Evolutionary conservation across 768 basidiomycete species (phyloP).

Genomic region (Mycena chlorophos): DNA sequence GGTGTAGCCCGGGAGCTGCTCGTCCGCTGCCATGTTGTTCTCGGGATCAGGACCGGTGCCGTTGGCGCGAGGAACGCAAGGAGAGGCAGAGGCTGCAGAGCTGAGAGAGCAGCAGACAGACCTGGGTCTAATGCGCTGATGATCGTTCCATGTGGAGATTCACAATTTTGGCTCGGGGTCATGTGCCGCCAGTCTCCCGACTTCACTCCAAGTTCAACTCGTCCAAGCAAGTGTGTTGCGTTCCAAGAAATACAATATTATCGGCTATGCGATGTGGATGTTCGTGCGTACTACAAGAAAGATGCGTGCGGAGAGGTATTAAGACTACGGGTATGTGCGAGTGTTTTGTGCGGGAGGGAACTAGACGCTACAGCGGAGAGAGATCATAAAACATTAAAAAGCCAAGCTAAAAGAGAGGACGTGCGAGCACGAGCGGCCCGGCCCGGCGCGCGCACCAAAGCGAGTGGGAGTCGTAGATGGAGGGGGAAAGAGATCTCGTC

Average conservation of each 20-base stretch:
- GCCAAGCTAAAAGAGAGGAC: conserved; percentile 11
- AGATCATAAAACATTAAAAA: conserved; percentile 7
- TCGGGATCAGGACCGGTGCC: neutral
- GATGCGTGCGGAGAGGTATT: neutral
- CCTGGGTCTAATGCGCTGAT: too few species aligned
- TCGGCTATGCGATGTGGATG: neutral
- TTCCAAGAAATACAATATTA: neutral
- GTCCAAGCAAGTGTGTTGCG: too few species aligned
- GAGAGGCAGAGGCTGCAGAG: too few species aligned
- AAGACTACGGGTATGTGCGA: neutral
- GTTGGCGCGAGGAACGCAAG: too few species aligned
- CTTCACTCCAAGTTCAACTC: too few species aligned
- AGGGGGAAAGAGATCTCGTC: neutral
- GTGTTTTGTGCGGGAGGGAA: neutral
- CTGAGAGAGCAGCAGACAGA: too few species aligned
- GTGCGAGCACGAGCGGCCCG: neutral
- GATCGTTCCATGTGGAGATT: neutral
- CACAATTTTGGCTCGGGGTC: neutral
- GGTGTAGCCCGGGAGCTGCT: conserved; percentile 21
- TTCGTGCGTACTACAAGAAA: too few species aligned
- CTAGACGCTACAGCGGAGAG: conserved; percentile 20
- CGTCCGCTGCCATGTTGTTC: conserved; percentile 18
- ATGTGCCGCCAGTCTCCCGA: neutral
- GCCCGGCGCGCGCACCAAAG: conserved; percentile 15
- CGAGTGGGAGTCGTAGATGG: conserved; percentile 3